Percentiles rank a stretch among this genome's conserved stretches.
phyloP scores from a whole-genome alignment of 2,329 filamentous ascomycete species.

The Dactylellina cionopaga region DNA sequence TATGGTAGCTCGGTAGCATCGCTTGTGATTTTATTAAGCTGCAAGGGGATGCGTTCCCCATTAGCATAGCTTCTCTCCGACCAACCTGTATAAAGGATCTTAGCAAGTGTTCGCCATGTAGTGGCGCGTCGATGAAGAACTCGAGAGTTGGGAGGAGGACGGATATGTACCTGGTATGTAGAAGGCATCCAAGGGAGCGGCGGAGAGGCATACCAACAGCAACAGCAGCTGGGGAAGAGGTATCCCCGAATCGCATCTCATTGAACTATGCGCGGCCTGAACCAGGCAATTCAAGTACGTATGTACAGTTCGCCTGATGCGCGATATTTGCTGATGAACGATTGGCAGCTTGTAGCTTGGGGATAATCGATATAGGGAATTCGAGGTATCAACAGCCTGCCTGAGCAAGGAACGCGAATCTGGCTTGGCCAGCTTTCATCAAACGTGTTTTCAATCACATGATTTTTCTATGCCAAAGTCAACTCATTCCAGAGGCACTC shows the following conservation, averaged over 20 bases:
- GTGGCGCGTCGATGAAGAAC: slow-evolving; percentile 2
- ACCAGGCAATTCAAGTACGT: slow-evolving; percentile 5
- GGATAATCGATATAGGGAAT: not conserved
- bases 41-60: slow-evolving; percentile 80
- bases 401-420: not conserved
- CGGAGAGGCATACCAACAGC: slow-evolving; percentile 53
- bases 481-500: too few species aligned
- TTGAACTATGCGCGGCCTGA: slow-evolving; percentile 24
- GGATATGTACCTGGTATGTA: slow-evolving; percentile 80
- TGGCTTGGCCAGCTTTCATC: not conserved
- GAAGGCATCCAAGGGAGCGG: slow-evolving; percentile 67
- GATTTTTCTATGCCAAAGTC: not conserved
- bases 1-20: slow-evolving; percentile 91
- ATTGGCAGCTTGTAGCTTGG: not conserved
- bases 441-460: not conserved
- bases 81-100: slow-evolving; percentile 69
- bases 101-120: slow-evolving; percentile 13
- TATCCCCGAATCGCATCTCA: slow-evolving; percentile 38
- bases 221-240: slow-evolving; percentile 14
- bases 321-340: slow-evolving; percentile 1
- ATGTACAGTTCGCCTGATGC: slow-evolving; percentile 18
- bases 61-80: slow-evolving; percentile 83
- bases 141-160: too few species aligned
- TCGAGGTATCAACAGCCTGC: not conserved
- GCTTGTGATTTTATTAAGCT: slow-evolving; percentile 91